Conservation (phyloP, 768 basidiomycete species). For the Trametes cingulata region DNA sequence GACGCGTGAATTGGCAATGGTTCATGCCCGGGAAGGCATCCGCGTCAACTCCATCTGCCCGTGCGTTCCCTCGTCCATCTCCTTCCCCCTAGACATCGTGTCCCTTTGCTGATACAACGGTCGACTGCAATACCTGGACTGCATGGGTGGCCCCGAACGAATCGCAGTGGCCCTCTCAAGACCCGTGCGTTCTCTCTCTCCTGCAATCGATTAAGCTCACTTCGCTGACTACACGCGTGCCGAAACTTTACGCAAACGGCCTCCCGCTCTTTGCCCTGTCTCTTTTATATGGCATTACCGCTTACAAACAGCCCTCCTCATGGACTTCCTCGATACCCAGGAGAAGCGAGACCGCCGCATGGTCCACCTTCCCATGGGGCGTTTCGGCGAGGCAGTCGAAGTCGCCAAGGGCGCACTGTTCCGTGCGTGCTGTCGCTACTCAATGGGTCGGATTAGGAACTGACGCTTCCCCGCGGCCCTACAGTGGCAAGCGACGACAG, state of each 20-base stretch:
- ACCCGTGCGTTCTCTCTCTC: slow-evolving; percentile 63
- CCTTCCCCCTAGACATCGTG: too few species aligned
- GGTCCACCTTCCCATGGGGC: slow-evolving; percentile 92
- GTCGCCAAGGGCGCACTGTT: slow-evolving; percentile 92
- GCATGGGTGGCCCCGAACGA: not conserved
- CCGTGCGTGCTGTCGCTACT: slow-evolving; percentile 53
- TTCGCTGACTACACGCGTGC: not conserved
- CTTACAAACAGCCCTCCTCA: slow-evolving; percentile 73
- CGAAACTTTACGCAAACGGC: too few species aligned
- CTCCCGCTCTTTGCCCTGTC: not conserved
- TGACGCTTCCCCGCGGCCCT: not conserved
- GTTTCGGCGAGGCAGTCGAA: slow-evolving; percentile 97
- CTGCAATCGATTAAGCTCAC: not conserved
- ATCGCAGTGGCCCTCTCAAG: slow-evolving; percentile 82
- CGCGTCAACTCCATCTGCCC: slow-evolving; percentile 96
- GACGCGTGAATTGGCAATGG: slow-evolving; percentile 97
- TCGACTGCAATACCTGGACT: not conserved
- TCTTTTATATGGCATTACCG: not conserved
- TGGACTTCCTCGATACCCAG: slow-evolving; percentile 96
- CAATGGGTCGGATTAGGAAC: not conserved
- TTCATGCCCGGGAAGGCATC: slow-evolving; percentile 97
- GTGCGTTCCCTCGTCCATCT: slow-evolving; percentile 46
- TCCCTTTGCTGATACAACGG: not conserved
- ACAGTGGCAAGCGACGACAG: slow-evolving; percentile 92
- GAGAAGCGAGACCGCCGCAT: slow-evolving; percentile 93